Conservation (phyloP, 306 rosid genomes). For the Pterocarpus macrocarpus region DNA sequence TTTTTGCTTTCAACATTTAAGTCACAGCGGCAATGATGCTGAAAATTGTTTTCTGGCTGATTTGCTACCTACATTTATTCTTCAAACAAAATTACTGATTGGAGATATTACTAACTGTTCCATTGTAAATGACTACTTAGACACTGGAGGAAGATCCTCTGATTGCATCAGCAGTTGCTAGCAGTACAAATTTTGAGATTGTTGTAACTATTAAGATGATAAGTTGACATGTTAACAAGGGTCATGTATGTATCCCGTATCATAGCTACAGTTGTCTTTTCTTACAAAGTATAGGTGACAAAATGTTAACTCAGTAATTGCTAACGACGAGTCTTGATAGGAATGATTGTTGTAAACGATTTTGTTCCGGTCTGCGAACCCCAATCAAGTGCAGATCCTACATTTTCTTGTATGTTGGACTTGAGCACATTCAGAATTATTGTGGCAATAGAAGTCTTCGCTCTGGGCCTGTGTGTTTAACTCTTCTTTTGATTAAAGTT, state of each 20-base stretch:
- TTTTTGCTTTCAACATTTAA: slow-evolving; percentile 6
- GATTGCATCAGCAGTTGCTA: slow-evolving; percentile 40
- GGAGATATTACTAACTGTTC: slow-evolving; percentile 38
- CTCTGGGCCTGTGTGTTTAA: too few species aligned
- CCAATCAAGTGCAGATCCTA: not conserved
- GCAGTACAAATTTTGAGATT: slow-evolving; percentile 18
- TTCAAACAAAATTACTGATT: slow-evolving; percentile 32
- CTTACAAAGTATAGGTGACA: slow-evolving; percentile 14
- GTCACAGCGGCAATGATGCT: slow-evolving; percentile 2
- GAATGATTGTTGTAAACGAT: slow-evolving; percentile 11
- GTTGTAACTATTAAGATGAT: slow-evolving; percentile 21
- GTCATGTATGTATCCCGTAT: slow-evolving; percentile 21
- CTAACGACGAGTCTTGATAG: slow-evolving; percentile 3
- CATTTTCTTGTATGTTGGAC: not conserved
- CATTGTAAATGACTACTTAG: slow-evolving; percentile 41
- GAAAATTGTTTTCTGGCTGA: slow-evolving; percentile 18
- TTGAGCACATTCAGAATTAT: not conserved
- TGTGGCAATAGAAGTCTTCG: too few species aligned
- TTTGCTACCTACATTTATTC: slow-evolving; percentile 1
- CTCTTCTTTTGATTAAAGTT: not conserved
- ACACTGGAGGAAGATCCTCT: slow-evolving; percentile 22
- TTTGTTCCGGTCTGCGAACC: not conserved
- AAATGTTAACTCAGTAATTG: slow-evolving; percentile 10
- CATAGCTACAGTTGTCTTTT: slow-evolving; percentile 21
- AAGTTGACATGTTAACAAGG: slow-evolving; percentile 34